Base-by-base conservation (phyloP, 371 early-diverging fungal species). In the Mucor piriformis region DNA sequence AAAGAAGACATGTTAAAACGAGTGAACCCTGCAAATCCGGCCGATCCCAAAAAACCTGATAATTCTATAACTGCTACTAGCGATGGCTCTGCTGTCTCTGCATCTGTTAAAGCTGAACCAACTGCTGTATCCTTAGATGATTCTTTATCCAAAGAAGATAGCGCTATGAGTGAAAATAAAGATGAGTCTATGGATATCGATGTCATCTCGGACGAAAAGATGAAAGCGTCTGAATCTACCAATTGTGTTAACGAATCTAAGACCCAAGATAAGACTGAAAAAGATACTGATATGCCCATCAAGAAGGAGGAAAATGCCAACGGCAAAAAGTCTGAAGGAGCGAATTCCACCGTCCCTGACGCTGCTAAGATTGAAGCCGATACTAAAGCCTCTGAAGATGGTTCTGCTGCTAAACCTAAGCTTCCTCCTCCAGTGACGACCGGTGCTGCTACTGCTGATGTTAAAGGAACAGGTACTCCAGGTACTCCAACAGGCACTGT, bases 1-100 rank as follows among this genome's bases (percentile, higher is more conserved):
- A 91, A 91, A 64, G 98, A 98, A 67, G 98, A 98, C 54, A 73
- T 90, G 57, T 82, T 88, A 52, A 89, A 88, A 63, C 83, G 83
- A 21, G 29, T 57, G 16, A 33, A 20, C 50, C n/a, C 50, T 32
- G 40, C 29, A 29, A 23, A 21, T 3, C 15, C 27, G 33, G 27
- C 50, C 23, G 35, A 49, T 18, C 8, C 16, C 13, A 27, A 21
- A 8, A 38, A 47, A 16, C 20, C 35, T 15, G 37, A 42, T 13
- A 18, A 6, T 18, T 2, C 42, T 42, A 18, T 42, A 18, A 42
- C 42, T 18, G 10, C 3, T 20, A 2, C 20, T 42, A 18, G 8
- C 2, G 42, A 42, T 8, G 10, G 42, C 20, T 18, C 42, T 8
- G 8, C 42, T 42, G 20, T 5, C 18, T 16, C 4, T 37, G 0